These are phyloP conservation scores for Daldinia decipiens DNA, from an alignment of 495 filamentous ascomycete genomes.

Conservation along the genomic window DNA sequence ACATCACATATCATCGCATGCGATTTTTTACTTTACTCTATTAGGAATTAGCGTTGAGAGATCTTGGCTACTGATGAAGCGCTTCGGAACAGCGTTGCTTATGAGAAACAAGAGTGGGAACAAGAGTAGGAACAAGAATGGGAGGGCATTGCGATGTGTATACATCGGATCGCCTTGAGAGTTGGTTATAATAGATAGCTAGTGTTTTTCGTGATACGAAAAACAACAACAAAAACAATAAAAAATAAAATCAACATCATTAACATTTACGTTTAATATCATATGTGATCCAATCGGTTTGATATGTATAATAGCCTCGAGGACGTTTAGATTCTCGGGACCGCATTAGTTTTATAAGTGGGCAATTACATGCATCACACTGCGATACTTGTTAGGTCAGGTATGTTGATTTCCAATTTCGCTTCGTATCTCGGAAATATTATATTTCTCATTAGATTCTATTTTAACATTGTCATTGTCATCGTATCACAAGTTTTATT, in stretches of 20 bases:
- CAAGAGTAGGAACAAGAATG: background rate
- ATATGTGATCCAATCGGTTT: background rate
- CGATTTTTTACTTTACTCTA: constrained; percentile 2
- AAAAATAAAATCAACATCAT: background rate
- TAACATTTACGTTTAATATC: background rate
- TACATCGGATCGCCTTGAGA: constrained; percentile 1
- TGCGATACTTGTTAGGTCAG: no score
- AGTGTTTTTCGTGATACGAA: background rate
- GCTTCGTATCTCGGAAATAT: background rate
- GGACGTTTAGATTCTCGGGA: background rate
- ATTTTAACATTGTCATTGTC: background rate
- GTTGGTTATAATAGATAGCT: constrained; percentile 34
- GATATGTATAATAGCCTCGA: no score
- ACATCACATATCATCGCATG: constrained; percentile 19
- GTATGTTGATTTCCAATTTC: no score
- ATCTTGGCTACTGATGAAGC: constrained; percentile 18
- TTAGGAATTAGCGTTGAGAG: constrained; percentile 18
- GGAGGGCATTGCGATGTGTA: constrained; percentile 7
- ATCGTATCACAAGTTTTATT: background rate
- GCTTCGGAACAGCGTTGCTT: constrained; percentile 37
- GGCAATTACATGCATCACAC: constrained; percentile 5
- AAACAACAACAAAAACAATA: constrained; percentile 16
- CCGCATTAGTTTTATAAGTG: background rate
- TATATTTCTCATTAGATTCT: background rate
- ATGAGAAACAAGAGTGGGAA: constrained; percentile 25